Conservation (phyloP, 139 green algal genomes). For the Coelastrella sp. region DNA sequence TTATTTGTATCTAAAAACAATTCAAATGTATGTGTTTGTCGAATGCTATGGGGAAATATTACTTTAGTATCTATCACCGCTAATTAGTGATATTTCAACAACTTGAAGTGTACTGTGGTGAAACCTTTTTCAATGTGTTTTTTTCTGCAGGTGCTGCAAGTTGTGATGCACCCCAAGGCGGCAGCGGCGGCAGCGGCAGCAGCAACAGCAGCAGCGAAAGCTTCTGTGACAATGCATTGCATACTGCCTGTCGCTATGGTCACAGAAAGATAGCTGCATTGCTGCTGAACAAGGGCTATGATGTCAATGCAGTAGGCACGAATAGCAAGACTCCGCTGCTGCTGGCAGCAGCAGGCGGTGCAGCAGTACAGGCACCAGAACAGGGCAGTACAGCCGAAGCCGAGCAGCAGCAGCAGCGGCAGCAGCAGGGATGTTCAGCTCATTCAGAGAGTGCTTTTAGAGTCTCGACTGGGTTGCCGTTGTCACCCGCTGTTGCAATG, state of each 20-base stretch:
- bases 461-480: not conserved
- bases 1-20: too few species aligned
- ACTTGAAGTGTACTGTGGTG: too few species aligned
- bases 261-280: not conserved
- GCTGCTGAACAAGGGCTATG: not conserved
- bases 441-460: not conserved
- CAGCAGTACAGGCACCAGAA: not conserved
- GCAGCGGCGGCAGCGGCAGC: slow-evolving; percentile 6
- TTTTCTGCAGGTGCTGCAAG: slow-evolving; percentile 13
- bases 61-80: too few species aligned
- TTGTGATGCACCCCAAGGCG: too few species aligned
- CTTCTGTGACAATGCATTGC: slow-evolving; percentile 16
- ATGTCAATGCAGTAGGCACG: not conserved
- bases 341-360: slow-evolving; percentile 35
- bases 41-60: too few species aligned
- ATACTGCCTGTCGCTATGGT: slow-evolving; percentile 37
- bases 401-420: slow-evolving; percentile 37
- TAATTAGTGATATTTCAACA: too few species aligned
- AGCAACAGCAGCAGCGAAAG: slow-evolving; percentile 18
- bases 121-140: too few species aligned
- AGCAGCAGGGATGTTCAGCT: not conserved
- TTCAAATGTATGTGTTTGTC: too few species aligned
- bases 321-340: not conserved
- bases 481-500: slow-evolving; percentile 7
- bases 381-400: not conserved